phyloP scores from a whole-genome alignment of 2,329 filamentous ascomycete species.

The Pseudogymnoascus sp. region DNA sequence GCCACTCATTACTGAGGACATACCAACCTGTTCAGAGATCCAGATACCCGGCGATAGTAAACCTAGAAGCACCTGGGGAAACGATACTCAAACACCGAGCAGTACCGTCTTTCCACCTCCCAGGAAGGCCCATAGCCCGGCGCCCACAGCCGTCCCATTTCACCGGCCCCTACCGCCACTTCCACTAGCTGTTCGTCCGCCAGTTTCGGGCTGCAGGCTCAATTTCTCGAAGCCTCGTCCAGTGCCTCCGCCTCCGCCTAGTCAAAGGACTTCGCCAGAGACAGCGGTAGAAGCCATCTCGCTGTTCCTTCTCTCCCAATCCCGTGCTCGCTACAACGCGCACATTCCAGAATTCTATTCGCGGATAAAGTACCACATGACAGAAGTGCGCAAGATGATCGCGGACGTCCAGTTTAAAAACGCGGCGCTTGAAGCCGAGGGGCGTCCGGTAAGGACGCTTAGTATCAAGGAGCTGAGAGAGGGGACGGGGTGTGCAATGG shows the following conservation, averaged over 20 bases:
- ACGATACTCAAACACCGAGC: not conserved
- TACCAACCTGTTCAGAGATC: not conserved
- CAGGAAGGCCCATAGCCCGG: not conserved
- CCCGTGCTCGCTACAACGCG: not conserved
- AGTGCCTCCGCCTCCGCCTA: not conserved
- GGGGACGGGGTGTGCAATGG: not conserved
- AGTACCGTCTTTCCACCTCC: not conserved
- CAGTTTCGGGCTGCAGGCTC: not conserved
- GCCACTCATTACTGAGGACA: not conserved
- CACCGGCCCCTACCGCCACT: not conserved
- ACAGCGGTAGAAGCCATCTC: constrained; percentile 3
- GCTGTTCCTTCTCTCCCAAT: not conserved
- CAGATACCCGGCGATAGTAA: not conserved
- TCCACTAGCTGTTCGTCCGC: not conserved
- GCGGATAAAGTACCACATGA: not conserved
- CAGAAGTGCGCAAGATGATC: not conserved
- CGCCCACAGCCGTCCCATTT: not conserved
- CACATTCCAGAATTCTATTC: not conserved
- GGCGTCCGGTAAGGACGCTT: not conserved
- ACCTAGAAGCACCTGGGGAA: not conserved
- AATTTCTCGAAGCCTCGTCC: not conserved
- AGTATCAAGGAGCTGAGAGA: not conserved
- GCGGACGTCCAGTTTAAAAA: not conserved
- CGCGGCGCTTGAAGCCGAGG: not conserved
- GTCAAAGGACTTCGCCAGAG: not conserved